phyloP scores from a whole-genome alignment of 345 rosid genomes.

The Iberis pinnata region DNA sequence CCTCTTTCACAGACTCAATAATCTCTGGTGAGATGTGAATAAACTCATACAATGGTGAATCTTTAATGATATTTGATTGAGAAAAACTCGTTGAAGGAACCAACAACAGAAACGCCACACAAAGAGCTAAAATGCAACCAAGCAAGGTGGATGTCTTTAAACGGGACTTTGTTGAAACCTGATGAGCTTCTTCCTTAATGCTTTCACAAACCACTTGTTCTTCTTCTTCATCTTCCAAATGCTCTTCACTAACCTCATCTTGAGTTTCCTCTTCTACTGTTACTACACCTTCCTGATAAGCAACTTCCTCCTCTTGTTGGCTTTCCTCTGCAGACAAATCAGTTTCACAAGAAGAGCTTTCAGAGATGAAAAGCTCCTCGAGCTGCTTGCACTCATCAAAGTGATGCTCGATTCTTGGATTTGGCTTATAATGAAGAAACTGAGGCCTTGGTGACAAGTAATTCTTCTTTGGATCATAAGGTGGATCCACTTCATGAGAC shows the following conservation, averaged over 20 bases:
- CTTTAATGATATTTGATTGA: background rate
- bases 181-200: constrained; percentile 12
- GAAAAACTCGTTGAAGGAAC: constrained; percentile 13
- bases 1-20: constrained; percentile 9
- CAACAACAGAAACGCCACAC: constrained; percentile 33
- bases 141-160: constrained; percentile 39
- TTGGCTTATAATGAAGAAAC: constrained; percentile 56
- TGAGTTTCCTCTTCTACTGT: constrained; percentile 18
- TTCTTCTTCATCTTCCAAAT: constrained; percentile 13
- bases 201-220: constrained; percentile 26
- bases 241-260: constrained; percentile 20
- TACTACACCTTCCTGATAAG: constrained; percentile 20
- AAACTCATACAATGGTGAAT: constrained; percentile 3
- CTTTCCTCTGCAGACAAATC: constrained; percentile 48
- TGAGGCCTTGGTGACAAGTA: constrained; percentile 61
- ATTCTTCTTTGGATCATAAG: constrained; percentile 41
- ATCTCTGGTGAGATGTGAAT: constrained; percentile 5
- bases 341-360: constrained; percentile 36
- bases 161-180: constrained; percentile 30
- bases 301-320: constrained; percentile 28
- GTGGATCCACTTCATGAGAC: constrained; percentile 40
- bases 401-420: constrained; percentile 43
- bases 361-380: constrained; percentile 43
- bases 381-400: constrained; percentile 41
- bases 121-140: constrained; percentile 37